Percentiles rank a stretch among this genome's conserved stretches.
phyloP scores from a whole-genome alignment of 2,329 filamentous ascomycete species.

The Dothistroma septosporum region DNA sequence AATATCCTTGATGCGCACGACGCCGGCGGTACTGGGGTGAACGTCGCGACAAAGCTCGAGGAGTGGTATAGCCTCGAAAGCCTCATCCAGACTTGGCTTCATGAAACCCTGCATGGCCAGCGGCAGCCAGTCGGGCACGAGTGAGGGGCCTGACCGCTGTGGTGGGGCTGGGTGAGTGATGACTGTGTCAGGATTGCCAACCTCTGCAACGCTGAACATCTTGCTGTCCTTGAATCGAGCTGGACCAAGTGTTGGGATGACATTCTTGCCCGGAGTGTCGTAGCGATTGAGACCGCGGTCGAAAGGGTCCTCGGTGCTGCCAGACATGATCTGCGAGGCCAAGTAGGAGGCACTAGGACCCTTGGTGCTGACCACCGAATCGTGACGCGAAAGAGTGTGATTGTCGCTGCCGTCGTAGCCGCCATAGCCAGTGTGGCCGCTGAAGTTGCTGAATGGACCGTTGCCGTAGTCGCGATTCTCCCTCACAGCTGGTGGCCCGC shows the following conservation, averaged over 20 bases:
- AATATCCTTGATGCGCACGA: slow-evolving; percentile 39
- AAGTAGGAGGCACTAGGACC: slow-evolving; percentile 5
- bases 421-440: background rate
- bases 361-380: background rate
- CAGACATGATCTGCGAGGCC: slow-evolving; percentile 15
- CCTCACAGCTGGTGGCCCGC: background rate
- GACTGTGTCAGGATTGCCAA: background rate
- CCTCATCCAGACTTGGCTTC: slow-evolving; percentile 27
- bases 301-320: slow-evolving; percentile 18
- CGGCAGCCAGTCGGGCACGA: slow-evolving; percentile 18
- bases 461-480: background rate
- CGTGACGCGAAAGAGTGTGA: background rate
- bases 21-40: slow-evolving; percentile 32
- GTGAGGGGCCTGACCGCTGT: background rate
- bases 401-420: background rate
- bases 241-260: slow-evolving; percentile 21
- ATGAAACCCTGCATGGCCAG: slow-evolving; percentile 15
- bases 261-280: slow-evolving; percentile 9
- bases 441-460: background rate
- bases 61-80: slow-evolving; percentile 30
- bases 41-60: slow-evolving; percentile 33
- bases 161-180: background rate
- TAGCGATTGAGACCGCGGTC: slow-evolving; percentile 15
- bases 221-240: slow-evolving; percentile 24
- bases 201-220: slow-evolving; percentile 15